Conservation (phyloP, 345 rosid genomes). For the Lenwebbia sp. region DNA sequence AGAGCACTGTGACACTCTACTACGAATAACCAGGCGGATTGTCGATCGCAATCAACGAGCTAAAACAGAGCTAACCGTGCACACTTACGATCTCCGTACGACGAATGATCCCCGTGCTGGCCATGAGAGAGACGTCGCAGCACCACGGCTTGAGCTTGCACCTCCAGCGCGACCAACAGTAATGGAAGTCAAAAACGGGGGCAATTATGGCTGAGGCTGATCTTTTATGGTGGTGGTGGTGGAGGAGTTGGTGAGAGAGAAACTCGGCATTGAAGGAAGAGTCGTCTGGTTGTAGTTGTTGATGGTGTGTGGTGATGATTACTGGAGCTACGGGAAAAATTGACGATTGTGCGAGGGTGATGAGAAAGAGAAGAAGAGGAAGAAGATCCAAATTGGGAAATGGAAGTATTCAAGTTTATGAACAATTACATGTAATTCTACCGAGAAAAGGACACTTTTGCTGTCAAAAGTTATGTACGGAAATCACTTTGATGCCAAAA, state of each 20-base stretch:
- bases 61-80: neutral
- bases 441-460: too few relatives aligned
- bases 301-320: neutral
- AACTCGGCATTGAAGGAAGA: neutral
- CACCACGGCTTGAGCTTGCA: neutral
- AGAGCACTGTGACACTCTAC: neutral
- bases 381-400: neutral
- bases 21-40: too few relatives aligned
- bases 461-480: too few relatives aligned
- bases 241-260: neutral
- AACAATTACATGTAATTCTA: neutral
- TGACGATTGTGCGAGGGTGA: too few relatives aligned
- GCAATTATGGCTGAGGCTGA: slow-evolving; percentile 14
- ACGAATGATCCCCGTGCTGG: neutral
- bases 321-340: neutral
- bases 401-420: neutral
- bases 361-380: neutral
- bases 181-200: slow-evolving; percentile 3
- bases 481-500: too few relatives aligned
- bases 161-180: neutral
- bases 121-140: neutral
- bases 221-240: neutral
- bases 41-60: neutral
- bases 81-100: neutral
- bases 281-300: neutral